These are phyloP conservation scores for Backusella sp. DNA, from an alignment of 192 early-diverging fungal genomes.

Conservation along the genomic window DNA sequence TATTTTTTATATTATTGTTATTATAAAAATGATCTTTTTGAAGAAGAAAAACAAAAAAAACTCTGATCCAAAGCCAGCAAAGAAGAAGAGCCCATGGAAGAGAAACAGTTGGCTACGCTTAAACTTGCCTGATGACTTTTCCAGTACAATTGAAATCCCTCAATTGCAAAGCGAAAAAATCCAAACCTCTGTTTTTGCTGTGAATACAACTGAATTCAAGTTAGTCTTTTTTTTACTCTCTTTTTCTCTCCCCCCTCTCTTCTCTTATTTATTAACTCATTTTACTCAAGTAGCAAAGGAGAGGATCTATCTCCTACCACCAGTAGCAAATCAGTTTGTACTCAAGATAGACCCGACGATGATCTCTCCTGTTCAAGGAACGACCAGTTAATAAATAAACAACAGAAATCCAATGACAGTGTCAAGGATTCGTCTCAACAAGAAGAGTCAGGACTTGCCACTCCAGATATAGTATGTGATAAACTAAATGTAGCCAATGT, in stretches of 20 bases:
- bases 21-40: conserved; percentile 7
- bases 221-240: background rate
- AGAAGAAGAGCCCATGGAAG: conserved; percentile 1
- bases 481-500: background rate
- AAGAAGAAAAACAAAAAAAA: conserved; percentile 1
- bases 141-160: background rate
- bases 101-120: conserved; percentile 1
- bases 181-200: background rate
- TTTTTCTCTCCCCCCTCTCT: background rate
- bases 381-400: conserved; percentile 1
- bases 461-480: background rate
- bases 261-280: background rate
- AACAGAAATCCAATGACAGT: background rate
- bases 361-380: conserved; percentile 3
- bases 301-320: background rate
- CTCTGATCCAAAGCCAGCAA: background rate
- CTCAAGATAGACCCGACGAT: background rate
- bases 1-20: background rate
- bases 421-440: background rate
- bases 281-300: conserved; percentile 1
- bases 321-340: background rate
- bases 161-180: background rate
- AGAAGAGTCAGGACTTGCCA: background rate
- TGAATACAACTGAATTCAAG: background rate
- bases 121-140: background rate